Percentiles rank a stretch among this genome's conserved stretches.
These are phyloP conservation scores for Starmera dryadoides DNA, from an alignment of 805 yeast species.

Conservation along the genomic window DNA sequence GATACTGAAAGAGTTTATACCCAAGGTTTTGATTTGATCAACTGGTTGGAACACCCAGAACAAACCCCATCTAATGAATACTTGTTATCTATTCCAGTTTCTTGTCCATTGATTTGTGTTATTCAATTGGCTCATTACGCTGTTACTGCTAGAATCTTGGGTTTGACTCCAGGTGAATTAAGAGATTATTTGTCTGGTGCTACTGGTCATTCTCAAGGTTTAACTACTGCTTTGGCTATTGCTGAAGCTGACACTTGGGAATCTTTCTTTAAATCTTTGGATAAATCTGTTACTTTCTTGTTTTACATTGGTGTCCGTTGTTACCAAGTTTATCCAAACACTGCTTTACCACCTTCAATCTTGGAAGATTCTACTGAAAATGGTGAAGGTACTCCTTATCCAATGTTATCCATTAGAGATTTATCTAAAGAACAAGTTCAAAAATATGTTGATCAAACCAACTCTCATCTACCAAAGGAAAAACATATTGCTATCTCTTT, in stretches of 20 bases:
- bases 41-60: slow-evolving; percentile 83
- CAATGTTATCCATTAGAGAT: slow-evolving; percentile 94
- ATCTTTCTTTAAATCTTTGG: slow-evolving; percentile 61
- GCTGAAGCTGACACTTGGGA: slow-evolving; percentile 83
- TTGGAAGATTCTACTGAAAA: slow-evolving; percentile 87
- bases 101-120: slow-evolving; percentile 95
- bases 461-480: slow-evolving; percentile 86
- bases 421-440: slow-evolving; percentile 76
- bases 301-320: slow-evolving; percentile 94
- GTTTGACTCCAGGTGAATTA: slow-evolving; percentile 85
- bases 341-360: slow-evolving; percentile 89
- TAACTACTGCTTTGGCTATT: slow-evolving; percentile 88
- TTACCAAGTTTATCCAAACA: slow-evolving; percentile 84
- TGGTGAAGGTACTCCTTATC: slow-evolving; percentile 95
- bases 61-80: slow-evolving; percentile 87
- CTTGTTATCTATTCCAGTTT: slow-evolving; percentile 83
- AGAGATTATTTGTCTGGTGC: slow-evolving; percentile 63
- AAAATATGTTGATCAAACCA: slow-evolving; percentile 73
- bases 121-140: slow-evolving; percentile 93
- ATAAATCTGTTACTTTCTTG: slow-evolving; percentile 75
- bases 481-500: slow-evolving; percentile 88
- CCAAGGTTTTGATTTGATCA: slow-evolving; percentile 83
- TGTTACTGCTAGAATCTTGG: slow-evolving; percentile 76
- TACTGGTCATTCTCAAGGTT: slow-evolving; percentile 87
- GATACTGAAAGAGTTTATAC: slow-evolving; percentile 85